Conservation (phyloP, 495 filamentous ascomycete genomes). For the Penicillium bovifimosum region DNA sequence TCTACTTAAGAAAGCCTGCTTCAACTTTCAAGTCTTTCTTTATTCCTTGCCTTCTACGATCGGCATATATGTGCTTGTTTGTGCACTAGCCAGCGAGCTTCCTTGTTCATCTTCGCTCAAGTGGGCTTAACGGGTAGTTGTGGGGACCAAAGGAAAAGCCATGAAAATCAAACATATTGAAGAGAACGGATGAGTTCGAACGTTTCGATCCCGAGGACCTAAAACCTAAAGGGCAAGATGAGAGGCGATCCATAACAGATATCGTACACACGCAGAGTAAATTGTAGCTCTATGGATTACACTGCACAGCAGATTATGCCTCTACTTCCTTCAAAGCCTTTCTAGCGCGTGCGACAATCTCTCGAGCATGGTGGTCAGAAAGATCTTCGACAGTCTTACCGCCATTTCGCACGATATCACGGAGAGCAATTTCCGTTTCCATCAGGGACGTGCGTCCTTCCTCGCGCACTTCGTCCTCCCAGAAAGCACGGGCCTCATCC, state of each 20-base stretch:
- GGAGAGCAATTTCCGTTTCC: slow-evolving; percentile 60
- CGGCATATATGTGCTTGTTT: no score
- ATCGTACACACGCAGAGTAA: slow-evolving; percentile 17
- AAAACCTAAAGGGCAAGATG: no score
- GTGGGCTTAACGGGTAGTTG: no score
- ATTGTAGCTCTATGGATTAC: slow-evolving; percentile 19
- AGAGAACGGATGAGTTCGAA: no score
- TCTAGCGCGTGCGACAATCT: slow-evolving; percentile 47
- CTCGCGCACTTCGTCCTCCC: slow-evolving; percentile 74
- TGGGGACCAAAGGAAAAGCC: no score
- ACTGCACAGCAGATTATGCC: slow-evolving; percentile 6
- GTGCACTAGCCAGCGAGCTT: no score
- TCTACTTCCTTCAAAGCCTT: slow-evolving; percentile 49
- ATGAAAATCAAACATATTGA: no score
- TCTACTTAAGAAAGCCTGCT: not conserved
- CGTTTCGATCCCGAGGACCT: no score
- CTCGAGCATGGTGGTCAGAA: slow-evolving; percentile 43
- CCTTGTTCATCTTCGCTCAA: no score
- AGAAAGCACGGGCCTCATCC: slow-evolving; percentile 63
- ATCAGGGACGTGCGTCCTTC: slow-evolving; percentile 69
- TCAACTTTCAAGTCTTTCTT: not conserved
- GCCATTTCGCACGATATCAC: slow-evolving; percentile 48
- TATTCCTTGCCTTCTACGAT: not conserved
- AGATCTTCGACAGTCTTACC: slow-evolving; percentile 29
- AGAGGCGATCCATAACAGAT: not conserved